phyloP scores from a whole-genome alignment of 176 grass and related monocot species.

The Carex scoparia region DNA sequence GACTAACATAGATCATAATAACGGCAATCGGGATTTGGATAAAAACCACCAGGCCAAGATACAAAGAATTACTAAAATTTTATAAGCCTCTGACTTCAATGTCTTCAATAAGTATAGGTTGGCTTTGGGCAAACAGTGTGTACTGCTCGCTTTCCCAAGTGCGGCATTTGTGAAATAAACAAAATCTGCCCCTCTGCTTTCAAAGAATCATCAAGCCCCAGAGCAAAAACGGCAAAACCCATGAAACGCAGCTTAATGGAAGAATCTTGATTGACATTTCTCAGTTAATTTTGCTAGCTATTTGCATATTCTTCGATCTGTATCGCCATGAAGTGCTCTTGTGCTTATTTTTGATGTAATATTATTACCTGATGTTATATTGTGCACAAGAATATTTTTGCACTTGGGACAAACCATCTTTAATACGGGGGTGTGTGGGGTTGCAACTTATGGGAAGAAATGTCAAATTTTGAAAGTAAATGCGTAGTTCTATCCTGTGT shows the following conservation, averaged over 20 bases:
- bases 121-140: slow-evolving; percentile 96
- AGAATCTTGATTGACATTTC: slow-evolving; percentile 18
- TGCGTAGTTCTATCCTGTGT: neutral
- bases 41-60: neutral
- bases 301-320: neutral
- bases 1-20: neutral
- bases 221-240: slow-evolving; percentile 46
- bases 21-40: neutral
- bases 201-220: slow-evolving; percentile 65
- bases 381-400: neutral
- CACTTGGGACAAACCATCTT: neutral
- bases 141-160: slow-evolving; percentile 68
- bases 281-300: neutral
- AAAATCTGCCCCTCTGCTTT: slow-evolving; percentile 81
- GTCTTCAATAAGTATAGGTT: slow-evolving; percentile 46
- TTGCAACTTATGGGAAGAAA: neutral
- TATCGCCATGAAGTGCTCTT: neutral
- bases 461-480: neutral
- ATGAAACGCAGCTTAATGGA: slow-evolving; percentile 35
- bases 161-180: slow-evolving; percentile 59
- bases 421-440: neutral
- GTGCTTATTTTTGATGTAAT: slow-evolving; percentile 16
- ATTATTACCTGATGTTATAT: neutral
- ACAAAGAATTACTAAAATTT: slow-evolving; percentile 15
- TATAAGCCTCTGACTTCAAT: neutral